Evolutionary conservation across 2,329 filamentous ascomycete species (phyloP).

Genomic region (Tympanopsis confertula): DNA sequence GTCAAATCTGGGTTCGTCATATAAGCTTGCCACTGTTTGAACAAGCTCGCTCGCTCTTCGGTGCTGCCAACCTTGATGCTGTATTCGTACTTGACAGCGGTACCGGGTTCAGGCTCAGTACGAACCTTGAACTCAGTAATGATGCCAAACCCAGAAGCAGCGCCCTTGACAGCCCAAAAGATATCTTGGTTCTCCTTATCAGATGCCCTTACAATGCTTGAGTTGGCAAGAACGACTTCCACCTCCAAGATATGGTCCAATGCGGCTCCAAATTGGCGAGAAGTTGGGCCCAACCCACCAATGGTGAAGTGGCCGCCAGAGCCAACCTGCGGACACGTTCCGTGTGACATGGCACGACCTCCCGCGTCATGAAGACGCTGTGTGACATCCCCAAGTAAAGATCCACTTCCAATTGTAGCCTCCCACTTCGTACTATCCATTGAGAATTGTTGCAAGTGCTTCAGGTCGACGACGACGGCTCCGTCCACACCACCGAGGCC

Average conservation of each 20-base stretch:
- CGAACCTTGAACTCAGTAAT: conserved; percentile 1
- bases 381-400: background rate
- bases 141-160: background rate
- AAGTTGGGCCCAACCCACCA: background rate
- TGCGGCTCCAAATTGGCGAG: background rate
- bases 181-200: background rate
- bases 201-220: background rate
- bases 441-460: background rate
- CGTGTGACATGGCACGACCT: background rate
- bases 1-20: background rate
- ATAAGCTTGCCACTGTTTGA: background rate
- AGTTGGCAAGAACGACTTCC: background rate
- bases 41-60: background rate
- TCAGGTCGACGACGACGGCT: background rate
- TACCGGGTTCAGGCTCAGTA: background rate
- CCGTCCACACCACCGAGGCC: background rate
- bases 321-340: background rate
- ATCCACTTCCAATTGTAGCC: background rate
- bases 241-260: background rate
- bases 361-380: background rate
- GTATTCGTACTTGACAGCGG: background rate
- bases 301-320: background rate
- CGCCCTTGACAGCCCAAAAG: background rate
- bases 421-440: background rate
- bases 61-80: background rate